Evolutionary conservation across 352 stramenopile genomes (phyloP), one percentile per base, ranked within the genome.

Genomic region (Vaucheria bursata): DNA sequence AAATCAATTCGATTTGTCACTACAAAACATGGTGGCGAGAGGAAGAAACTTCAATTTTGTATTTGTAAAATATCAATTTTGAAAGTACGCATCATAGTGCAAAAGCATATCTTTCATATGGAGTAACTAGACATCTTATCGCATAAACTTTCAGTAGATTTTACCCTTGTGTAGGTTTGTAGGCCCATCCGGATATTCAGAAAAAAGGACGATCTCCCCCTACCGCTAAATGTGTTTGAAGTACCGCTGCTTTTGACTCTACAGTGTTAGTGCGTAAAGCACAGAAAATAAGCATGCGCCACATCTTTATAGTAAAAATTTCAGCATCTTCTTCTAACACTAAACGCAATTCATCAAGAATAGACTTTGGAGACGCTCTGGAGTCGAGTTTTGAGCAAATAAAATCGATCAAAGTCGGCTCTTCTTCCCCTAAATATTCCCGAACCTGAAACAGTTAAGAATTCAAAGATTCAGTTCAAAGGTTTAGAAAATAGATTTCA

Each of bases 361-460:
- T 83, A n/a, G 49, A 74, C 76, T 81, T 49, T 4, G 49, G 36
- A 33, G 33, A 29, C 29, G 80, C 76, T 4, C 80, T 45, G n/a
- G 72, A 49, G 4, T 64, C 72, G 12, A 85, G 73, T 53, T 80
- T 76, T 18, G 77, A 75, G 34, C 67, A 40, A 34, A 85, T 71
- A 72, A 84, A 85, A 45, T 83, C 74, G 0, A 78, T 85, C 18
- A 85, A 65, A 0, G 80, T 85, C 36, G 75, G 69, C 73, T 85
- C 80, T 67, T 83, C 80, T 39, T 85, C 77, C 2, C 80, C 80
- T 18, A 85, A 71, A 67, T 84, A 85, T 69, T 85, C 80, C 1
- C 71, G 67, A 39, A 85, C 82, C 37, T 78, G 45, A 12, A 25
- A 12, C 12, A 25, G 45, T 12, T 12, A 59, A n/a, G n/a, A n/a